Conservation (phyloP, 139 green algal genomes). For the Edaphochlamys debaryana region DNA sequence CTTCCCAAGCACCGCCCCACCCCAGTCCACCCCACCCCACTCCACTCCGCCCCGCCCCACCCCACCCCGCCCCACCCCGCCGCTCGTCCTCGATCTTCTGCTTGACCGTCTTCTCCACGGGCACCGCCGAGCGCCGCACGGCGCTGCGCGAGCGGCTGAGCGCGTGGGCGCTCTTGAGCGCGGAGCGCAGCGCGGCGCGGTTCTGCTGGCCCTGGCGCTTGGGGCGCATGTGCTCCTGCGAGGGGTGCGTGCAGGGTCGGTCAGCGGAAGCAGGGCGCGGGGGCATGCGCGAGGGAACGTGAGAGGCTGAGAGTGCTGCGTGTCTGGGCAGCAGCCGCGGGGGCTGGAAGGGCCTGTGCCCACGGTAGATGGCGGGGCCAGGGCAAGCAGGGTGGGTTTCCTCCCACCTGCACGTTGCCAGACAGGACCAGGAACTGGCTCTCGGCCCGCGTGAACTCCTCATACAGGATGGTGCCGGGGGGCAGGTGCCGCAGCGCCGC, state of each 20-base stretch:
- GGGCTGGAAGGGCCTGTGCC: too few relatives aligned
- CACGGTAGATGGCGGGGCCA: too few relatives aligned
- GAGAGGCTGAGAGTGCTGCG: too few relatives aligned
- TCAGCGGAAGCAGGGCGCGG: too few relatives aligned
- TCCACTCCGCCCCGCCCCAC: too few relatives aligned
- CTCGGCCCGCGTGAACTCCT: slow-evolving; percentile 13
- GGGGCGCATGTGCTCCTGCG: neutral
- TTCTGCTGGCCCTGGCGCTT: slow-evolving; percentile 18
- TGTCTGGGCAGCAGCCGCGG: too few relatives aligned
- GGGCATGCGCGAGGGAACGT: too few relatives aligned
- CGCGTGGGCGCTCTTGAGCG: slow-evolving; percentile 5
- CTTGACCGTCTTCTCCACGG: neutral
- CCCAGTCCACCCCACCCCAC: too few relatives aligned
- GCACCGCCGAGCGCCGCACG: neutral
- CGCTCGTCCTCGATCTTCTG: slow-evolving; percentile 39
- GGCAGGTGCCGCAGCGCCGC: slow-evolving; percentile 6
- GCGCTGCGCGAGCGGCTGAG: neutral
- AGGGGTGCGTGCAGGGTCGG: too few relatives aligned
- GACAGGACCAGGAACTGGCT: slow-evolving; percentile 13
- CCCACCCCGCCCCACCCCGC: neutral
- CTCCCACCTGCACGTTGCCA: slow-evolving; percentile 18
- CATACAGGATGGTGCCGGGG: slow-evolving; percentile 22
- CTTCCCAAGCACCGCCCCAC: too few relatives aligned
- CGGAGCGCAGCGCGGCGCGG: slow-evolving; percentile 22
- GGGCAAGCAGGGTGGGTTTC: too few relatives aligned